A percentile compares a stretch with the other conserved stretches of the same genome.
Conservation (phyloP, 73 alveolate genomes). For the Halteria grandinella region DNA sequence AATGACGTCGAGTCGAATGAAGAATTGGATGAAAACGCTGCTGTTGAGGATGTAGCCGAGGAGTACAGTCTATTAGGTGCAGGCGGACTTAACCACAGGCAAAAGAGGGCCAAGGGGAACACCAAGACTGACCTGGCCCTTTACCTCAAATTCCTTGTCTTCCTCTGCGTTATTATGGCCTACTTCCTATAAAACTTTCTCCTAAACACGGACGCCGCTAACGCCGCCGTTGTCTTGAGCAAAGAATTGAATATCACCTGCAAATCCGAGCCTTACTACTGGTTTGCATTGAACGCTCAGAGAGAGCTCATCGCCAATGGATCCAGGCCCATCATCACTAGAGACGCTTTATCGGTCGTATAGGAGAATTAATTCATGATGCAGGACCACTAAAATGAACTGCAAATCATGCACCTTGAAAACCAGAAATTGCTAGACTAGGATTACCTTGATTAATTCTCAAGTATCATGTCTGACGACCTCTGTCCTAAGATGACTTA, state of each 20-base stretch:
- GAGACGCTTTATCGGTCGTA: no score
- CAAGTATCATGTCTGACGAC: conserved; percentile 12
- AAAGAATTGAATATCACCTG: conserved; percentile 32
- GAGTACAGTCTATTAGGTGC: conserved; percentile 2
- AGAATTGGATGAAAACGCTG: conserved; percentile 27
- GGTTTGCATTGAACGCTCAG: conserved; percentile 41
- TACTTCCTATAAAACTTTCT: conserved; percentile 34
- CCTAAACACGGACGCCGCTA: conserved; percentile 6
- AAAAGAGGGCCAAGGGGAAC: conserved; percentile 5
- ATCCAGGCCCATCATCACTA: no score
- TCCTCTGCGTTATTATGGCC: conserved; percentile 19
- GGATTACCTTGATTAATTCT: conserved; percentile 6
- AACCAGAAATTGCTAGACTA: conserved; percentile 1
- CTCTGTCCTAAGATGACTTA: conserved; percentile 5
- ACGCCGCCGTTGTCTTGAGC: conserved; percentile 5
- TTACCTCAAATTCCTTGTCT: conserved; percentile 17
- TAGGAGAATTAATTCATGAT: no score
- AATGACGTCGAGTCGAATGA: conserved; percentile 58
- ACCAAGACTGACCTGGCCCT: conserved; percentile 14
- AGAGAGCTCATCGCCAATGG: conserved; percentile 46
- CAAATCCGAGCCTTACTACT: conserved; percentile 38
- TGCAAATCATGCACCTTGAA: conserved; percentile 36
- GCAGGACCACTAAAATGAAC: no score
- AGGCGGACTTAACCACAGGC: not conserved
- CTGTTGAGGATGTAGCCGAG: conserved; percentile 39